Base-by-base conservation (phyloP, 108 stramenopile genomes). In the Nitzschia palea region DNA sequence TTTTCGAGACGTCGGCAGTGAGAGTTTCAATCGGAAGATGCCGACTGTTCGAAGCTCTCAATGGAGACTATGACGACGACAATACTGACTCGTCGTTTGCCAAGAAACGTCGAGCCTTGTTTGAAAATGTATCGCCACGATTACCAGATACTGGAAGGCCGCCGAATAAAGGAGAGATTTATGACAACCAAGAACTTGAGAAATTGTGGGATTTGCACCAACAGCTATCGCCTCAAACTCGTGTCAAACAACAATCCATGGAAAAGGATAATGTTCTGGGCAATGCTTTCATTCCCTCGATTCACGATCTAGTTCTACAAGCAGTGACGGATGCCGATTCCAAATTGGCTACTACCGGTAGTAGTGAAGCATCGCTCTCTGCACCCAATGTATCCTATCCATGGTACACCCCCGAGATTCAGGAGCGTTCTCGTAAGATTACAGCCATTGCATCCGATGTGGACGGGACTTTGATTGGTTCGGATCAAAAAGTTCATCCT, bases 371-470 rank as follows among this genome's bases (percentile, higher is more conserved):
- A 32, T 26, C 51, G 1, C n/a, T 53, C 33, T 70, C 53, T 57
- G 54, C 48, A 37, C 17, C 76, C 4, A 26, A 3, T 33, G 62
- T 40, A 9, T 22, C 57, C 25, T 30, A 34, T 26, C 0, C 34
- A 8, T 67, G 67, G 68, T 22, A 58, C 28, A 56, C 71, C 1
- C 37, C 68, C 20, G 14, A 61, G 5, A 51, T 67, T 0, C 22
- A 57, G 68, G 53, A 62, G 0, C 69, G 67, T 48, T 9, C 57
- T 44, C 61, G 61, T 51, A 61, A 67, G 33, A 68, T 62, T 65
- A 22, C 65, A 17, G 92, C 91, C 23, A 87, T 96, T 65, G 93
- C 91, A 0, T 78, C 84, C 36, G 95, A 96, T 77, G 87, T 96
- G 8, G 95, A 96, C 65, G 95, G 95, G 0, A 96, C 95, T 17